Percentiles rank a stretch among this genome's conserved stretches.
These are phyloP conservation scores for Plantago coronopus DNA, from an alignment of 305 asterid species.

Conservation along the genomic window DNA sequence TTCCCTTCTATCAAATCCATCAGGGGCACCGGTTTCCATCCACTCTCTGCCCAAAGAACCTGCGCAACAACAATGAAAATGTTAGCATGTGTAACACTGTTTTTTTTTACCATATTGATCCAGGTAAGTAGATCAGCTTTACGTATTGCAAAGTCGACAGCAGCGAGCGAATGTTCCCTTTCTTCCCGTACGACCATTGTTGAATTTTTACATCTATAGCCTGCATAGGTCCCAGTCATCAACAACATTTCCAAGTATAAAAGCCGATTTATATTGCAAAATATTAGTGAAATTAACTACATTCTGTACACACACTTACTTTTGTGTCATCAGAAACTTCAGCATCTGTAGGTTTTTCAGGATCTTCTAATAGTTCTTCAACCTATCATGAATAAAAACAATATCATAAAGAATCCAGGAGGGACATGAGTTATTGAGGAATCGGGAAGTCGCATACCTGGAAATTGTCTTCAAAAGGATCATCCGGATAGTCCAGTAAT, in stretches of 20 bases:
- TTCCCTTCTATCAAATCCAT: conserved; percentile 75
- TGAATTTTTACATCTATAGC: conserved; percentile 70
- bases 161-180: conserved; percentile 89
- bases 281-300: background rate
- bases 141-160: conserved; percentile 87
- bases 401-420: background rate
- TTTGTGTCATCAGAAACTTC: conserved; percentile 45
- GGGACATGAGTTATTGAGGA: background rate
- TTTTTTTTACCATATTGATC: no score
- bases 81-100: no score
- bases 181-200: conserved; percentile 89
- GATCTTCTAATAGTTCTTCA: conserved; percentile 51
- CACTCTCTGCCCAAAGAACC: conserved; percentile 89
- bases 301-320: conserved; percentile 30
- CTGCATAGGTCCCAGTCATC: conserved; percentile 31
- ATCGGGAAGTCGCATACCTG: conserved; percentile 39
- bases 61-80: conserved; percentile 20
- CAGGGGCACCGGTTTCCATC: conserved; percentile 89
- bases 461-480: conserved; percentile 44
- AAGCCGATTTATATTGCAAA: background rate
- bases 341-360: conserved; percentile 26
- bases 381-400: conserved; percentile 44
- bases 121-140: conserved; percentile 25
- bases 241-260: conserved; percentile 7
- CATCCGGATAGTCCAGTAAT: conserved; percentile 41